Base-by-base conservation (phyloP, 345 rosid species). In the Pistacia vera region DNA sequence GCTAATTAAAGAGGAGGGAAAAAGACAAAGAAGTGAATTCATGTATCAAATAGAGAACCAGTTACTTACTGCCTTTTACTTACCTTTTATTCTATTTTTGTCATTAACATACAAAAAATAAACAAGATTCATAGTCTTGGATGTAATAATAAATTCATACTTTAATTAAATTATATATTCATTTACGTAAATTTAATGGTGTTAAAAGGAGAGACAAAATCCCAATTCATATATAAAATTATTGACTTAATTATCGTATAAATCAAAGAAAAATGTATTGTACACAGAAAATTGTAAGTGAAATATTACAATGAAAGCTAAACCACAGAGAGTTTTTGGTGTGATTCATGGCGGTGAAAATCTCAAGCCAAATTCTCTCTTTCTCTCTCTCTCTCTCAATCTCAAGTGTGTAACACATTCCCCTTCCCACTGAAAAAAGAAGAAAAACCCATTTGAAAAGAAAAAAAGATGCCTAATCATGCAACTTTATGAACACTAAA, bases 11-110 rank as follows among this genome's bases (percentile, higher is more conserved):
- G 75, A 1, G 46, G 8, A 2, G 67, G 71, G 55, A 66, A 65
- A 71, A 56, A 68, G 77, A 73, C 68, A 72, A 30, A 76, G 79
- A 68, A 68, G 76, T 77, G 82, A 78, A 78, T 81, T 79, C 86
- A 81, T 22, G 25, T 75, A 76, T 79, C 86, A 81, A 71, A 73
- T 52, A 74, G 75, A 75, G 60, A 59, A 79, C 80, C 77, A 78
- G 74, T 74, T 79, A 25, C 79, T 72, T 63, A 52, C 71, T 71
- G 70, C 1, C 72, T 22, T 68, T 18, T 48, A 56, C n/a, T 22
- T 51, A 8, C 56, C 2, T 70, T 77, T 63, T 71, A 70, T 81
- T 80, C 81, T 78, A 74, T 73, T 84, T 82, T 66, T 75, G 75
- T 75, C 70, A 59, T 54, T 59, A 61, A 61, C n/a, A 73, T 22